These are phyloP conservation scores for Dendrothele bispora DNA, from an alignment of 768 basidiomycete species.

Conservation along the genomic window DNA sequence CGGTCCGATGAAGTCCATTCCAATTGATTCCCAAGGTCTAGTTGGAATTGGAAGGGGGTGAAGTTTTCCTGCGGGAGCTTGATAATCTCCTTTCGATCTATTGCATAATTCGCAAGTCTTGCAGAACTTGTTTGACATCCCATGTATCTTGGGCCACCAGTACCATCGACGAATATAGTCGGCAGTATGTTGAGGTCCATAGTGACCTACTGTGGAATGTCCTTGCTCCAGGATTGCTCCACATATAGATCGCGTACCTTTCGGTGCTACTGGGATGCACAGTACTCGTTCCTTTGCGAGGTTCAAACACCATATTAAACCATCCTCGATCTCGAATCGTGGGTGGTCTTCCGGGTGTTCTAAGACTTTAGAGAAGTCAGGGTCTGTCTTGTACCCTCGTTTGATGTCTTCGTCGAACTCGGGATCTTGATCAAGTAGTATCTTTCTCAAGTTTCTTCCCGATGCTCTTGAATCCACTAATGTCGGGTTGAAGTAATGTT, in stretches of 20 bases:
- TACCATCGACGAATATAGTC: constrained; percentile 24
- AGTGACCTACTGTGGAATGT: constrained; percentile 21
- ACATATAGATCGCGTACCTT: not conserved
- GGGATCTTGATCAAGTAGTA: not conserved
- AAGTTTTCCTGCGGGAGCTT: constrained; percentile 14
- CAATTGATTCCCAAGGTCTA: constrained; percentile 21
- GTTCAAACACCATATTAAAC: not conserved
- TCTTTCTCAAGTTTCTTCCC: not conserved
- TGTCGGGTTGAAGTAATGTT: not conserved
- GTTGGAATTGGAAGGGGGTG: constrained; percentile 15
- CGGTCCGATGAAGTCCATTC: constrained; percentile 25
- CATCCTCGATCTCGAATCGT: not conserved
- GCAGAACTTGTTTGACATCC: constrained; percentile 12
- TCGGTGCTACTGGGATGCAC: not conserved
- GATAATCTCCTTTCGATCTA: constrained; percentile 6
- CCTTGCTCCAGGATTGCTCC: constrained; percentile 1
- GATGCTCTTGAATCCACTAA: not conserved
- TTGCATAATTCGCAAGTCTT: constrained; percentile 12
- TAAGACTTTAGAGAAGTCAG: not conserved
- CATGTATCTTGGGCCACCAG: constrained; percentile 15
- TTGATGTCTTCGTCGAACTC: not conserved
- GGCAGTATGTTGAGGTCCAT: constrained; percentile 18
- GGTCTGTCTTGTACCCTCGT: not conserved
- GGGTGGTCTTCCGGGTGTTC: not conserved
- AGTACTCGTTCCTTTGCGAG: not conserved